phyloP scores from a whole-genome alignment of 2,329 filamentous ascomycete species.

The Fusarium cyanostomum region DNA sequence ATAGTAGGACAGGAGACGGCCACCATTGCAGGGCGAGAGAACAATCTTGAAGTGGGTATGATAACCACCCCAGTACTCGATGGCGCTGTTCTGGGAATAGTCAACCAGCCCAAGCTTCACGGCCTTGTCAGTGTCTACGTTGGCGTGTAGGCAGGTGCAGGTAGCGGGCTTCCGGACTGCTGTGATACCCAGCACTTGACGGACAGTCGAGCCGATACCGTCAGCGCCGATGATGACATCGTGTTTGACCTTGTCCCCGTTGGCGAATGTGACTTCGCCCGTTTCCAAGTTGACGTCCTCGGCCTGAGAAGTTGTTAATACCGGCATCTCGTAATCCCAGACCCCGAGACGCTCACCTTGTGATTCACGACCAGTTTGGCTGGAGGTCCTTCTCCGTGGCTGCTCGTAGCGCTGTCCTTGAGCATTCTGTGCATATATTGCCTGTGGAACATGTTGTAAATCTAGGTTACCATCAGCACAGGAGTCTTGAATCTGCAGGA shows the following conservation, averaged over 20 bases:
- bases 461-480: not conserved
- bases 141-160: conserved; percentile 18
- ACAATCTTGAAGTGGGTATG: conserved; percentile 68
- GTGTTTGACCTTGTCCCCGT: conserved; percentile 3
- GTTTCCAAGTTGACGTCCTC: conserved; percentile 2
- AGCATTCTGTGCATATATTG: conserved; percentile 16
- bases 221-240: conserved; percentile 17
- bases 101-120: conserved; percentile 5
- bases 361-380: conserved; percentile 11
- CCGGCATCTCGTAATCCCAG: no score
- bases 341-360: not conserved
- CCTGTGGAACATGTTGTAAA: conserved; percentile 19
- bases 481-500: not conserved
- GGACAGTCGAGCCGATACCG: conserved; percentile 12
- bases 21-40: conserved; percentile 69
- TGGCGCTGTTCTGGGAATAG: conserved; percentile 49
- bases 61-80: conserved; percentile 73
- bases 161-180: conserved; percentile 1
- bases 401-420: conserved; percentile 1
- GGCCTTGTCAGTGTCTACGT: conserved; percentile 13
- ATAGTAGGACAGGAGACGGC: conserved; percentile 68
- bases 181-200: conserved; percentile 4
- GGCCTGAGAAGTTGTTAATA: not conserved
- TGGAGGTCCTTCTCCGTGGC: not conserved
- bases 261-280: conserved; percentile 1